These are phyloP conservation scores for Melastoma candidum DNA, from an alignment of 441 rosid species.

Conservation along the genomic window DNA sequence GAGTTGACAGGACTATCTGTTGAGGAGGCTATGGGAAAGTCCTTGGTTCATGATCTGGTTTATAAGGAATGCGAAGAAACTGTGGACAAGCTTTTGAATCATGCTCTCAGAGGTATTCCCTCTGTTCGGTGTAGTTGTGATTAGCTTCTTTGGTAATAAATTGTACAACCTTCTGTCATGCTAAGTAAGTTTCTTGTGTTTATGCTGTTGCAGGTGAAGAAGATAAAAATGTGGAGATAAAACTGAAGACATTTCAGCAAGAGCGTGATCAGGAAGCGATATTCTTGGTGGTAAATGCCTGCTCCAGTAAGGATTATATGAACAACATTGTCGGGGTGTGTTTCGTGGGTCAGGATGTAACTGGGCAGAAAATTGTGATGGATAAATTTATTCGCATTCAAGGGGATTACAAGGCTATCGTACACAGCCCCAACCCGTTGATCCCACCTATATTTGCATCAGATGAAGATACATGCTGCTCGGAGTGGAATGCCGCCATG, in stretches of 20 bases:
- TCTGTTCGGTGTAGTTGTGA: constrained; percentile 1
- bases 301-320: constrained; percentile 82
- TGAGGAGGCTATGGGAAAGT: constrained; percentile 96
- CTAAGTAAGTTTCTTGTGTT: too few relatives aligned
- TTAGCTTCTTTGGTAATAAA: not conserved
- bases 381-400: constrained; percentile 85
- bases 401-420: constrained; percentile 88
- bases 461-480: constrained; percentile 78
- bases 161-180: too few relatives aligned
- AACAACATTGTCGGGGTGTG: constrained; percentile 85
- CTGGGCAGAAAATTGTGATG: constrained; percentile 84
- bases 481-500: constrained; percentile 96
- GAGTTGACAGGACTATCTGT: constrained; percentile 79
- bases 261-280: constrained; percentile 53
- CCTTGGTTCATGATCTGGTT: constrained; percentile 67
- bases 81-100: constrained; percentile 58
- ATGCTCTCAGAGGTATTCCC: constrained; percentile 69
- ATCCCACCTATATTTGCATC: constrained; percentile 94
- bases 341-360: constrained; percentile 88
- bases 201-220: constrained; percentile 60
- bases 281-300: constrained; percentile 81
- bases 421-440: constrained; percentile 86
- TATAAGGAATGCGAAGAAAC: constrained; percentile 62
- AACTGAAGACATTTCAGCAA: constrained; percentile 62
- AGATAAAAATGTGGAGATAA: constrained; percentile 82